A percentile compares a stretch with the other conserved stretches of the same genome.
phyloP scores from a whole-genome alignment of 2,329 filamentous ascomycete genomes.

The Cytospora piceicola region DNA sequence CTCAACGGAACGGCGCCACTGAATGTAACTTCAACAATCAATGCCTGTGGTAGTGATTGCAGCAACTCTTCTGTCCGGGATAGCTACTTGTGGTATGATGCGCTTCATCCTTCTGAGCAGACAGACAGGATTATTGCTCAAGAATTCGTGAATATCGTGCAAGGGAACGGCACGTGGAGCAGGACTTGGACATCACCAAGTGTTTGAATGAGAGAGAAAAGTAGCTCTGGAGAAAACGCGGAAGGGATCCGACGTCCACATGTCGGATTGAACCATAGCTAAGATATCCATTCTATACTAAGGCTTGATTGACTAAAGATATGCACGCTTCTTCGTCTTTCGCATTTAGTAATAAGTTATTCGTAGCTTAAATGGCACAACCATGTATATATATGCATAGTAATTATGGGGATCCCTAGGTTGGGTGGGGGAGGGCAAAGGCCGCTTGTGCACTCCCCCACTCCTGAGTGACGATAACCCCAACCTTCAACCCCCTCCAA shows the following conservation, averaged over 20 bases:
- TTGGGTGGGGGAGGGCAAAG: not conserved
- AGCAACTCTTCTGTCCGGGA: conserved; percentile 43
- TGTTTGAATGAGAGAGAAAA: not conserved
- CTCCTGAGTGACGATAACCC: not conserved
- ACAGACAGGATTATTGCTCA: conserved; percentile 56
- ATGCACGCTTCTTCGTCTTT: no score
- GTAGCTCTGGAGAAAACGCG: no score
- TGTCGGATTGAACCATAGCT: not conserved
- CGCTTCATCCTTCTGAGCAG: conserved; percentile 61
- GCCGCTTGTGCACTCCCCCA: not conserved
- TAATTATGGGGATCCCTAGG: not conserved
- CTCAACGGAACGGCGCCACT: conserved; percentile 57
- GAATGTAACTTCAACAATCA: conserved; percentile 54
- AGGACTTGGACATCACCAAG: conserved; percentile 24
- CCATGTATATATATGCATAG: no score
- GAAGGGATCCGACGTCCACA: no score
- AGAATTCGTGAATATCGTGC: conserved; percentile 56
- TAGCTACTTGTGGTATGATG: conserved; percentile 61
- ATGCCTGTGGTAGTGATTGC: conserved; percentile 49
- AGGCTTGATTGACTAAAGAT: no score
- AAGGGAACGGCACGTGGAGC: conserved; percentile 41
- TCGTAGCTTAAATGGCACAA: not conserved
- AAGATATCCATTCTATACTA: no score
- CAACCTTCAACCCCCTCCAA: not conserved
- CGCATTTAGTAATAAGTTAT: not conserved